Evolutionary conservation across 225 moss, liverwort and hornwort species (phyloP).

Genomic region (Ulota crispa): DNA sequence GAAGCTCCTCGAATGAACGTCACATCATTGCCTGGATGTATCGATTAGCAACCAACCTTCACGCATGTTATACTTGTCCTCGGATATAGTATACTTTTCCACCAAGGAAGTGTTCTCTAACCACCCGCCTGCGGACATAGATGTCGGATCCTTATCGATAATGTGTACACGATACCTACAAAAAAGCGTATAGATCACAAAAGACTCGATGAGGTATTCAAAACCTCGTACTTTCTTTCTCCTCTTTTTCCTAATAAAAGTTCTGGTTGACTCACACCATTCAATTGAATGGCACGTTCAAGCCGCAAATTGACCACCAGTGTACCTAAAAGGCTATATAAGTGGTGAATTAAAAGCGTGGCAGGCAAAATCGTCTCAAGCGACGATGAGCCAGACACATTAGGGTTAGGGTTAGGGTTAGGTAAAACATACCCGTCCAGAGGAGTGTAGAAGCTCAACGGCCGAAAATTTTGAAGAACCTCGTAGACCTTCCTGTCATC

Average conservation of each 20-base stretch:
- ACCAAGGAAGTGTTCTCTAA: conserved; percentile 86
- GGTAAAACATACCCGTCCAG: conserved; percentile 53
- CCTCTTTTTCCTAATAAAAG: neutral
- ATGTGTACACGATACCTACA: conserved; percentile 75
- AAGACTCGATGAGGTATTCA: neutral
- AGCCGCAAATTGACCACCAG: neutral
- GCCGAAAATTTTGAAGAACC: conserved; percentile 61
- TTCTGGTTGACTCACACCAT: neutral
- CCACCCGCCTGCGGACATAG: conserved; percentile 89
- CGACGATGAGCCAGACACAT: neutral
- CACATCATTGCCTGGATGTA: neutral
- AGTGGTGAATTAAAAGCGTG: neutral
- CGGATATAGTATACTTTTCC: conserved; percentile 81
- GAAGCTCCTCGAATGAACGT: neutral
- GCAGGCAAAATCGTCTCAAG: neutral
- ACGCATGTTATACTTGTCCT: conserved; percentile 69
- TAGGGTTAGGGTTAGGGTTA: neutral
- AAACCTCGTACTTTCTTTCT: neutral
- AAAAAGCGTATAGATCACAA: neutral
- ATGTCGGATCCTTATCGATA: conserved; percentile 72
- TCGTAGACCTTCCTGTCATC: conserved; percentile 60
- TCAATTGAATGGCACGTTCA: neutral
- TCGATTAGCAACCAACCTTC: conserved; percentile 44
- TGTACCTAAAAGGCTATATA: neutral
- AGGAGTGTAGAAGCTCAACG: conserved; percentile 85